Percentiles rank a stretch among this genome's conserved stretches.
Evolutionary conservation across 805 yeast genomes (phyloP).

Genomic region (Saccharomyces mikatae): DNA sequence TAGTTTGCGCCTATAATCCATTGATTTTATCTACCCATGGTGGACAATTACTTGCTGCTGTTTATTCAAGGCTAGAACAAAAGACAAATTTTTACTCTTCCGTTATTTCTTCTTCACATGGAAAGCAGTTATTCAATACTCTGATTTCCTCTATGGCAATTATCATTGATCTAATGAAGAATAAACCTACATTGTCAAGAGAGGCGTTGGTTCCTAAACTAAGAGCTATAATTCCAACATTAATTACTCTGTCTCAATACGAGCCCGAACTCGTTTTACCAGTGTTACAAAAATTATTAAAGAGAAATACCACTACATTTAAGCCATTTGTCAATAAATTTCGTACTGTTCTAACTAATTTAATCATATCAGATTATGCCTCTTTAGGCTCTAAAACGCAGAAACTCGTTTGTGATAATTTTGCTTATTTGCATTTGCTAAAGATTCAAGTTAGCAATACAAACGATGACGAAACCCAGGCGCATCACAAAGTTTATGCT

Average conservation of each 20-base stretch:
- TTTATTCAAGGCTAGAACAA: constrained; percentile 25
- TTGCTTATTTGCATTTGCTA: constrained; percentile 48
- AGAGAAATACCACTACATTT: constrained; percentile 66
- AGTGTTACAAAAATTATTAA: constrained; percentile 37
- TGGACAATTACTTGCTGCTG: constrained; percentile 22
- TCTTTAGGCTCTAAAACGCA: constrained; percentile 37
- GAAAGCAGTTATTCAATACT: constrained; percentile 21
- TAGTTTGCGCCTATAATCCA: constrained; percentile 35
- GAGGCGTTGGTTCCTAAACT: constrained; percentile 77
- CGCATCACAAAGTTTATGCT: constrained; percentile 30
- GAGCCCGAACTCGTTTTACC: constrained; percentile 33
- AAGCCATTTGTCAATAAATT: constrained; percentile 67
- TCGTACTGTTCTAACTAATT: constrained; percentile 36
- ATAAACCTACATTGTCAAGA: constrained; percentile 76
- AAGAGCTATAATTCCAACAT: constrained; percentile 47
- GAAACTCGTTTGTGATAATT: constrained; percentile 37
- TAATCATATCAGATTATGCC: constrained; percentile 32
- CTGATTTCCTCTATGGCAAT: constrained; percentile 25
- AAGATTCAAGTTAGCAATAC: constrained; percentile 44
- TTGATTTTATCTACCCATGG: constrained; percentile 28
- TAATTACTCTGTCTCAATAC: constrained; percentile 39
- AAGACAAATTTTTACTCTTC: constrained; percentile 16
- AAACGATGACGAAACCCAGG: constrained; percentile 22
- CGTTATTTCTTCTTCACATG: constrained; percentile 15
- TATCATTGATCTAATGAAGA: constrained; percentile 44